Evolutionary conservation across 768 basidiomycete genomes (phyloP), one percentile per base, ranked within the genome.

Genomic region (Clathrus columnatus): DNA sequence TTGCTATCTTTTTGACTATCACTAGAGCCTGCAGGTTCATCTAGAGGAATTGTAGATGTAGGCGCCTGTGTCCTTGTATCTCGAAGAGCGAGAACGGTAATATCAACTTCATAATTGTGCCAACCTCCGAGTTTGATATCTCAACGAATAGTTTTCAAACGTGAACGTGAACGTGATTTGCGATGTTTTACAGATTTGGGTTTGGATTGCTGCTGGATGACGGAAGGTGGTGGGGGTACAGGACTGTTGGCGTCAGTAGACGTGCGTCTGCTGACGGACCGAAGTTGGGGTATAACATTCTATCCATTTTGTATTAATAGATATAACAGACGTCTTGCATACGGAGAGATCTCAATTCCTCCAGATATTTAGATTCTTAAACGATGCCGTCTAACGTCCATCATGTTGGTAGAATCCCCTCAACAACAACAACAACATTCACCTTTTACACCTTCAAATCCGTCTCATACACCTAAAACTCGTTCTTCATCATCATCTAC

Each of bases 71-170:
- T 86, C 6, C 86, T 86, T 1, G 82, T 79, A 7, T 73, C 77
- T n/a, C n/a, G n/a, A 60, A 82, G 81, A 26, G 85, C 76, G 28
- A 80, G 69, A 20, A 66, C 60, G 6, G 76, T 61, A 56, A 89
- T 77, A 61, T 89, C 81, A 46, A 89, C 81, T 55, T 85, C 84
- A 66, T 89, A 90, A 61, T 84, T 82, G 1, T 78, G 75, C 1
- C 84, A 85, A 0, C 87, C 87, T 2, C 85, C 87, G 2, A 91
- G 77, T 7, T 48, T 67, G 62, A 91, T 87, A 2, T 83, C 74
- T 21, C 89, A 75, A 3, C 87, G 75, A 48, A 90, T 75, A 1
- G 87, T 90, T 51, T 77, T 81, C 5, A 82, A 81, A 8, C 84
- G 83, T 0, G 84, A 82, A 7, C 75, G 80, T 30, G 74, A 75